Evolutionary conservation across 345 rosid species (phyloP), one percentile per base, ranked within the genome.

Genomic region (Hirschfeldia incana): DNA sequence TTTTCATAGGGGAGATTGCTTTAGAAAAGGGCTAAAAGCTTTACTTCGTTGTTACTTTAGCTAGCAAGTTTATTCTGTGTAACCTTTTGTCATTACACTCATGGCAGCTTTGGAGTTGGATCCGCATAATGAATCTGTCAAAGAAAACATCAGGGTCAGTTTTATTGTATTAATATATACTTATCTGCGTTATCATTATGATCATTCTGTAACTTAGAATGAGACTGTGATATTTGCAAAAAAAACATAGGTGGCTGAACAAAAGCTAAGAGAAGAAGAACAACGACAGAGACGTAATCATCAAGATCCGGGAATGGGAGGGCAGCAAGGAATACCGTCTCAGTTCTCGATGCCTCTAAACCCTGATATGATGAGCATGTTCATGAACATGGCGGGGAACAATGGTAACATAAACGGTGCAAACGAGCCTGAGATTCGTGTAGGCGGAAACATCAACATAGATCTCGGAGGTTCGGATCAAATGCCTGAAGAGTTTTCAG

Each of bases 71-170:
- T 21, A 21, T 21, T 63, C 76, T 69, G 17, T 34, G 26, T 73
- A 69, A 73, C 53, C 17, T 55, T 70, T 76, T 70, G 74, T 69
- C 33, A 17, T 81, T 63, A 51, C 49, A 15, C 69, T 55, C 46
- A 6, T 87, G 66, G 75, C 92, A 92, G 97, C 94, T 70, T 86
- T 92, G 90, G 86, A 81, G 73, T 73, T 92, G 84, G 96, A 94
- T 82, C 97, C 97, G 7, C 72, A 86, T 70, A 92, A 89, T 51
- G 91, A 86, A 82, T 77, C 87, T 32, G 87, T 92, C 69, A 90
- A 86, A 84, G 97, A 87, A 84, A 92, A 92, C 67, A 88, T 92
- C 78, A 83, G 75, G 97, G 97, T 90, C 67, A 68, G 86, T 75
- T 77, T 42, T 37, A 21, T 27, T 28, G 57, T 11, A 32, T 4